A percentile compares a stretch with the other conserved stretches of the same genome.
Conservation (phyloP, 352 stramenopile genomes). For the Phytophthora fragariae region DNA sequence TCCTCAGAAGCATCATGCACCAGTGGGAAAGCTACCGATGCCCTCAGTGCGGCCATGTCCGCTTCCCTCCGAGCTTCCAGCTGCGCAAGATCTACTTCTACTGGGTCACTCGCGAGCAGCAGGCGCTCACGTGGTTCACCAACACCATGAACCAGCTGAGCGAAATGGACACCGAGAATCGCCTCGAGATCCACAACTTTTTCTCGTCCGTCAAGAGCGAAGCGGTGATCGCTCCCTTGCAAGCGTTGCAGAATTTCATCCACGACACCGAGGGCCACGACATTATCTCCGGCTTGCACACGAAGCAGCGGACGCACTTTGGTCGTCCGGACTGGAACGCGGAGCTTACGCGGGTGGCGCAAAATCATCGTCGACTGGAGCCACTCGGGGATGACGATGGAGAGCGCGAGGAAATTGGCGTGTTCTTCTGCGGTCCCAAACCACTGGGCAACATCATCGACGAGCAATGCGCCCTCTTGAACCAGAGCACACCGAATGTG, state of each 20-base stretch:
- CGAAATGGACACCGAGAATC: slow-evolving; percentile 73
- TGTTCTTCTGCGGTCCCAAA: slow-evolving; percentile 84
- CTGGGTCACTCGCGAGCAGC: slow-evolving; percentile 81
- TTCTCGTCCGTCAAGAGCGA: slow-evolving; percentile 79
- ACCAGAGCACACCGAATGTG: slow-evolving; percentile 46
- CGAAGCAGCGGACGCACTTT: slow-evolving; percentile 81
- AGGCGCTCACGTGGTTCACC: slow-evolving; percentile 80
- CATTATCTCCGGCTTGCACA: slow-evolving; percentile 74
- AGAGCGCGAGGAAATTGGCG: slow-evolving; percentile 69
- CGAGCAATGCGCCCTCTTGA: slow-evolving; percentile 66
- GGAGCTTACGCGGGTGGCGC: slow-evolving; percentile 63
- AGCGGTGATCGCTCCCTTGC: slow-evolving; percentile 61
- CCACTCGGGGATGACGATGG: slow-evolving; percentile 28
- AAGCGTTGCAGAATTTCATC: slow-evolving; percentile 81
- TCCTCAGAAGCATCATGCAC: slow-evolving; percentile 74
- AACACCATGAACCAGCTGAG: slow-evolving; percentile 87
- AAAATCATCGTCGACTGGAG: slow-evolving; percentile 50
- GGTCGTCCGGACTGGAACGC: slow-evolving; percentile 79
- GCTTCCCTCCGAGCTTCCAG: slow-evolving; percentile 71
- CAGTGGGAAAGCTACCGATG: slow-evolving; percentile 71
- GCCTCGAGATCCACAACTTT: slow-evolving; percentile 87
- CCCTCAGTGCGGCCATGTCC: slow-evolving; percentile 56
- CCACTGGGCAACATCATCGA: slow-evolving; percentile 62
- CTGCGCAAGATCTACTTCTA: slow-evolving; percentile 89
- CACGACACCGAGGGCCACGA: slow-evolving; percentile 70